A percentile compares a stretch with the other conserved stretches of the same genome.
phyloP scores from a whole-genome alignment of 2,329 filamentous ascomycete genomes.

The Hypoxylon sp. region DNA sequence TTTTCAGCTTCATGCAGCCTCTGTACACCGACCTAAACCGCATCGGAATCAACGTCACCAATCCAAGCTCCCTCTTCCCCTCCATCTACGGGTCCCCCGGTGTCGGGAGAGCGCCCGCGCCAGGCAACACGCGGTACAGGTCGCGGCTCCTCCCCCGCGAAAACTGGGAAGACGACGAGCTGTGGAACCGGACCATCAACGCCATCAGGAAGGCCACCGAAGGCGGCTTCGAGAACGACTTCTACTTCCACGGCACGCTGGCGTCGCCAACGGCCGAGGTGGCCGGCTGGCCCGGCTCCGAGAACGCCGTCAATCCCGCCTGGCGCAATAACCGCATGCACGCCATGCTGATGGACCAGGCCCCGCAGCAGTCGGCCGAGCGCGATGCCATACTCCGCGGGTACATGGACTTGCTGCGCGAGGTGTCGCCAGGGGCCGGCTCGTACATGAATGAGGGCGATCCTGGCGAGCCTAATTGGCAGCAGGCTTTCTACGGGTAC shows the following conservation, averaged over 20 bases:
- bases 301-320: conserved; percentile 60
- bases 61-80: conserved; percentile 49
- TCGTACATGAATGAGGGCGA: conserved; percentile 69
- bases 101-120: conserved; percentile 48
- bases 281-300: conserved; percentile 52
- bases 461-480: conserved; percentile 63
- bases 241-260: conserved; percentile 55
- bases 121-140: conserved; percentile 54
- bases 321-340: conserved; percentile 59
- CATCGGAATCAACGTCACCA: conserved; percentile 53
- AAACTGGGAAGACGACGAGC: conserved; percentile 51
- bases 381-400: conserved; percentile 49
- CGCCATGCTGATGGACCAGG: conserved; percentile 55
- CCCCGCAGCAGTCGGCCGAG: conserved; percentile 45
- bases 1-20: conserved; percentile 54
- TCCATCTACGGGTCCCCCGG: conserved; percentile 52
- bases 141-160: conserved; percentile 55
- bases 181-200: conserved; percentile 49
- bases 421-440: conserved; percentile 59
- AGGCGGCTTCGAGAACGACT: conserved; percentile 55
- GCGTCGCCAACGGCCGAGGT: conserved; percentile 53
- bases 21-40: conserved; percentile 54
- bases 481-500: conserved; percentile 63
- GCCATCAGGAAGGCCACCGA: conserved; percentile 55
- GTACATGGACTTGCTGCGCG: conserved; percentile 52